Conservation (phyloP, 2,329 filamentous ascomycete genomes). For the Lasiodiplodia sp. region DNA sequence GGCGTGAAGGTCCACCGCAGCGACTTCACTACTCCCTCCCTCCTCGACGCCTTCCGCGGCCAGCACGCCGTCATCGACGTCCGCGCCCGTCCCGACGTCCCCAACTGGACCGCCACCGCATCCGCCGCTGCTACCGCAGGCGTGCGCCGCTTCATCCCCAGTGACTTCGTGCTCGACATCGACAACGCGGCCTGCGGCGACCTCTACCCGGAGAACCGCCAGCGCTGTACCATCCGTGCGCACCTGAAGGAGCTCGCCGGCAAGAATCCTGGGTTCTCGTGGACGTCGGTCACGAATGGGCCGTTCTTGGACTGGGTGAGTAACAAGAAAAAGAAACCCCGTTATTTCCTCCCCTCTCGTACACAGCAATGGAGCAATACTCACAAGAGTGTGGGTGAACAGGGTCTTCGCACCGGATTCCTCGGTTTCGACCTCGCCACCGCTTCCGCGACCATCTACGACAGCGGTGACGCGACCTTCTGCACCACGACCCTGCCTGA, state of each 20-base stretch:
- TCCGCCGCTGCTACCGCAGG: constrained; percentile 66
- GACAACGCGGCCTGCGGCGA: constrained; percentile 47
- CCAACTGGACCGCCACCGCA: constrained; percentile 60
- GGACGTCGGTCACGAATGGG: constrained; percentile 66
- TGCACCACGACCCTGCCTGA: constrained; percentile 59
- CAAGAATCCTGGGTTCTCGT: constrained; percentile 58
- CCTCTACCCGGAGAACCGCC: too few species aligned
- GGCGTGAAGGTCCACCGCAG: constrained; percentile 54
- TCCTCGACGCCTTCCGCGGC: constrained; percentile 60
- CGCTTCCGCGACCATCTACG: constrained; percentile 61
- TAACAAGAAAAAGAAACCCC: too few species aligned
- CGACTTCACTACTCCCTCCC: constrained; percentile 55
- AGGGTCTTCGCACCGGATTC: not conserved
- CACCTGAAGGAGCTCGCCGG: not conserved
- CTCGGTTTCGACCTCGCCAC: constrained; percentile 41
- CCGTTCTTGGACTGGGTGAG: constrained; percentile 66
- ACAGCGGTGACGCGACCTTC: constrained; percentile 62
- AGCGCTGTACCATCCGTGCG: not conserved
- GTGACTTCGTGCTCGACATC: constrained; percentile 66
- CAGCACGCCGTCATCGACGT: constrained; percentile 64
- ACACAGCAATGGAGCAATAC: too few species aligned
- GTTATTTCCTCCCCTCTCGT: too few species aligned
- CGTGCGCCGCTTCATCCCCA: constrained; percentile 67
- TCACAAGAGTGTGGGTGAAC: constrained; percentile 35
- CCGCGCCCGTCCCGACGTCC: constrained; percentile 51